Conservation (phyloP, 2,329 filamentous ascomycete genomes). For the Trichoderma sp. region DNA sequence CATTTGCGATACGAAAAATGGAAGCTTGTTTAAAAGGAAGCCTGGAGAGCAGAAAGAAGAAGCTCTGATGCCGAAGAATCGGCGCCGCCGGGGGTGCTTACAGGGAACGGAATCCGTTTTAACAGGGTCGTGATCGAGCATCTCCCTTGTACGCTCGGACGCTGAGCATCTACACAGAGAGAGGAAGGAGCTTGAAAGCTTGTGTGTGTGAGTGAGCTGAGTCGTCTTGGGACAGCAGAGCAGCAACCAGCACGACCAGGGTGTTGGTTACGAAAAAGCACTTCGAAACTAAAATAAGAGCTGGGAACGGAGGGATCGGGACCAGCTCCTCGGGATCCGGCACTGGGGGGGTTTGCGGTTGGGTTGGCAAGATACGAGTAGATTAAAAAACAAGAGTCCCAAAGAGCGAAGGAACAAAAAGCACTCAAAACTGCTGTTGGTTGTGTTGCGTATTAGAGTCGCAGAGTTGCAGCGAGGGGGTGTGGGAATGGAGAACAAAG, state of each 20-base stretch:
- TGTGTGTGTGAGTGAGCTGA: too few relatives aligned
- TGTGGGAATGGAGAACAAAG: neutral
- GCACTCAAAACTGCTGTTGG: neutral
- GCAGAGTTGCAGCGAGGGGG: neutral
- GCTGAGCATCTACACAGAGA: neutral
- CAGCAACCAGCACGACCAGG: neutral
- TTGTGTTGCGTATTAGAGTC: neutral
- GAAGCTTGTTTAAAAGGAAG: neutral
- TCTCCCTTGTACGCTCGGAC: neutral
- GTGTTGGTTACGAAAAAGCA: neutral
- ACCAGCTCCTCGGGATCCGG: neutral
- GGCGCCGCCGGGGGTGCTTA: neutral
- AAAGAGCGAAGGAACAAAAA: neutral
- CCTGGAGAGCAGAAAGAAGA: neutral
- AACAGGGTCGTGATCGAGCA: neutral
- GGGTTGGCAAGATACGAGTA: neutral
- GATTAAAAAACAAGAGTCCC: neutral
- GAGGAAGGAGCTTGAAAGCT: neutral
- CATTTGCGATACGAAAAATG: neutral
- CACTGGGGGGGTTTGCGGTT: neutral
- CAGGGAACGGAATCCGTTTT: neutral
- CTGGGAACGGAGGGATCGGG: neutral
- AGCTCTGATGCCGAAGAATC: neutral
- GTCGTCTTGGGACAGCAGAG: neutral
- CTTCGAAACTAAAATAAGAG: neutral